These are phyloP conservation scores for Phellinidium pouzarii DNA, from an alignment of 1,284 basidiomycete genomes.

Conservation along the genomic window DNA sequence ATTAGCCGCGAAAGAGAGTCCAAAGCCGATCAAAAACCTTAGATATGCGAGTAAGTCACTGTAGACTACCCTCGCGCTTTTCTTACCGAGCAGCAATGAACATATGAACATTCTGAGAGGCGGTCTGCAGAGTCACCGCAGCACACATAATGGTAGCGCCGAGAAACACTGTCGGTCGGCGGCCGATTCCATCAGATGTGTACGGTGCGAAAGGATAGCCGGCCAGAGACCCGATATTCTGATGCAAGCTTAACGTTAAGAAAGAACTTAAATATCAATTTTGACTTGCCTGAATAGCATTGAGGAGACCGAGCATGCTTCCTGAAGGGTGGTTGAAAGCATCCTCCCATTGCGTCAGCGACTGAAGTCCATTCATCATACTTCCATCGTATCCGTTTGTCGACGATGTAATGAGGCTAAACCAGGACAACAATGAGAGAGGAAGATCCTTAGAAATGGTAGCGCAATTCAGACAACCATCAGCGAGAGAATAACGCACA, in stretches of 20 bases:
- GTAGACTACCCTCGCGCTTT: neutral
- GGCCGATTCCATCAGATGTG: constrained; percentile 26
- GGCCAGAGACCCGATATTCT: constrained; percentile 20
- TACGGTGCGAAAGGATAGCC: constrained; percentile 28
- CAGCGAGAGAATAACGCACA: constrained; percentile 8
- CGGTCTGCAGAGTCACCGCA: constrained; percentile 26
- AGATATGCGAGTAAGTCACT: neutral
- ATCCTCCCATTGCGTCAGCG: constrained; percentile 24
- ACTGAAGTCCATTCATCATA: constrained; percentile 27
- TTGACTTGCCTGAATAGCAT: constrained; percentile 33
- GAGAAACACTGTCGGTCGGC: constrained; percentile 25
- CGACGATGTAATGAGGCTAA: constrained; percentile 23
- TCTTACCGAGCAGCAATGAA: constrained; percentile 34
- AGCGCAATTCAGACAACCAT: neutral
- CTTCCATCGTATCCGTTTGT: constrained; percentile 26
- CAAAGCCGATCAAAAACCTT: constrained; percentile 50
- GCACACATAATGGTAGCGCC: constrained; percentile 27
- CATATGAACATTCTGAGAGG: constrained; percentile 27
- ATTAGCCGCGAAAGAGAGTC: constrained; percentile 43
- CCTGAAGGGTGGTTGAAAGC: constrained; percentile 30
- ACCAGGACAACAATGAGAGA: constrained; percentile 3
- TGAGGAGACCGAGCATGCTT: constrained; percentile 27
- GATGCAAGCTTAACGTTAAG: neutral
- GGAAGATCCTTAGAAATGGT: neutral
- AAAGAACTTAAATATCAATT: neutral